Conservation (phyloP, 2,329 filamentous ascomycete species). For the Apiospora sp. region DNA sequence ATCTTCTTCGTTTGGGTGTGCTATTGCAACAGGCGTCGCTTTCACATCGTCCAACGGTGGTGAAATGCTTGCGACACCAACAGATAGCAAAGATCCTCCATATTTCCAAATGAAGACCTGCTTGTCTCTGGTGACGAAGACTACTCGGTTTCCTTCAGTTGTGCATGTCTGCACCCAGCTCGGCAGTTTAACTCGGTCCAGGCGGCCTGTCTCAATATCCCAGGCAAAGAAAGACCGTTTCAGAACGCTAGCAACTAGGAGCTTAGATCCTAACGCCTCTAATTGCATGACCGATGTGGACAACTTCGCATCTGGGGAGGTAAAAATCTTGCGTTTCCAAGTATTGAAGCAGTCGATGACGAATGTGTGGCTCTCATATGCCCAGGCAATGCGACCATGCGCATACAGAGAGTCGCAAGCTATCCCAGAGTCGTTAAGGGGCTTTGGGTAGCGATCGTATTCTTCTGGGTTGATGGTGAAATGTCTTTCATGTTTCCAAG, state of each 20-base stretch:
- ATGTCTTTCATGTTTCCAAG: background rate
- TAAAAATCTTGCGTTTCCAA: background rate
- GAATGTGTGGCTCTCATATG: background rate
- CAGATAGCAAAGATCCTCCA: slow-evolving; percentile 4
- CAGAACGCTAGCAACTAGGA: background rate
- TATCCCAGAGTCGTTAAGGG: background rate
- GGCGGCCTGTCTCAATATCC: slow-evolving; percentile 19
- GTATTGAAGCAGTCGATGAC: slow-evolving; percentile 18
- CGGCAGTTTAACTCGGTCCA: slow-evolving; percentile 1
- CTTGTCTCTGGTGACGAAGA: background rate
- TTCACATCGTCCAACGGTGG: background rate
- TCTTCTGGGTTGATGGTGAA: slow-evolving; percentile 6
- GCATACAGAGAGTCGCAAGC: slow-evolving; percentile 2
- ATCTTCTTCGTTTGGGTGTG: slow-evolving; percentile 11
- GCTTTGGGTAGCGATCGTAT: background rate
- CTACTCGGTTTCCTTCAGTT: slow-evolving; percentile 17
- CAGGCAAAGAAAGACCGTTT: background rate
- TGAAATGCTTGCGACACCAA: slow-evolving; percentile 2
- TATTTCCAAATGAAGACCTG: slow-evolving; percentile 4
- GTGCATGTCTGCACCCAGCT: background rate
- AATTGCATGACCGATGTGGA: background rate
- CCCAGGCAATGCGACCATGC: slow-evolving; percentile 21
- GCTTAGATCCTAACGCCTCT: background rate
- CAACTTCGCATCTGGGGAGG: background rate
- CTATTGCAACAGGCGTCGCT: background rate